These are phyloP conservation scores for Exophiala lecanii-corni DNA, from an alignment of 2,329 filamentous ascomycete species.

Conservation along the genomic window DNA sequence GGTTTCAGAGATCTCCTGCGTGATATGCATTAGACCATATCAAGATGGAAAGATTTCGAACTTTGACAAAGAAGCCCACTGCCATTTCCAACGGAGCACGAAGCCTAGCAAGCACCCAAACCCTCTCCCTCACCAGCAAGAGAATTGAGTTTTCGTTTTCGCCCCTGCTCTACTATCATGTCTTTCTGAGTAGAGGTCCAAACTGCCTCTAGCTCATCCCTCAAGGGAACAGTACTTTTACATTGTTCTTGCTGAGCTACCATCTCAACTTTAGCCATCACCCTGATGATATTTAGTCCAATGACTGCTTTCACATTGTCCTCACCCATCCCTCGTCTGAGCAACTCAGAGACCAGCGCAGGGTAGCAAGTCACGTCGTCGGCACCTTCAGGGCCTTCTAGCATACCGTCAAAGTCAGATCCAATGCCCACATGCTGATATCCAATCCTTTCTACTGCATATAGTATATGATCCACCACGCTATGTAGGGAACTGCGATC, in stretches of 20 bases:
- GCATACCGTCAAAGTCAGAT: constrained; percentile 74
- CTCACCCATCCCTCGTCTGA: neutral
- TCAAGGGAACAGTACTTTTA: no score
- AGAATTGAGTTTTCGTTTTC: no score
- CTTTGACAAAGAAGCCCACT: no score
- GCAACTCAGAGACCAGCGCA: neutral
- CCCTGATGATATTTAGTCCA: neutral
- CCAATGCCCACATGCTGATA: constrained; percentile 87
- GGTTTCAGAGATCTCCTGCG: no score
- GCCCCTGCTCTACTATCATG: no score
- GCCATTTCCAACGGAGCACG: no score
- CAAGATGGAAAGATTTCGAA: no score
- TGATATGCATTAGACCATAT: no score
- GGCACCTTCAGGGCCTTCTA: constrained; percentile 62
- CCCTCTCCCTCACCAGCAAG: no score
- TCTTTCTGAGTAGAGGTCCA: no score
- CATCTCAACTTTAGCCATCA: neutral
- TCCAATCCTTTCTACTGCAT: constrained; percentile 77
- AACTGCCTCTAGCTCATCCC: no score
- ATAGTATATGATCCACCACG: constrained; percentile 71
- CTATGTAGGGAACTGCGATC: constrained; percentile 64
- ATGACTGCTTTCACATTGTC: neutral
- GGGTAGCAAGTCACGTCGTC: constrained; percentile 84
- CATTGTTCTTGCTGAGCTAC: constrained; percentile 1
- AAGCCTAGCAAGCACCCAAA: no score